These are phyloP conservation scores for Parsonsia alboflavescens DNA, from an alignment of 257 asterid genomes.

Conservation along the genomic window DNA sequence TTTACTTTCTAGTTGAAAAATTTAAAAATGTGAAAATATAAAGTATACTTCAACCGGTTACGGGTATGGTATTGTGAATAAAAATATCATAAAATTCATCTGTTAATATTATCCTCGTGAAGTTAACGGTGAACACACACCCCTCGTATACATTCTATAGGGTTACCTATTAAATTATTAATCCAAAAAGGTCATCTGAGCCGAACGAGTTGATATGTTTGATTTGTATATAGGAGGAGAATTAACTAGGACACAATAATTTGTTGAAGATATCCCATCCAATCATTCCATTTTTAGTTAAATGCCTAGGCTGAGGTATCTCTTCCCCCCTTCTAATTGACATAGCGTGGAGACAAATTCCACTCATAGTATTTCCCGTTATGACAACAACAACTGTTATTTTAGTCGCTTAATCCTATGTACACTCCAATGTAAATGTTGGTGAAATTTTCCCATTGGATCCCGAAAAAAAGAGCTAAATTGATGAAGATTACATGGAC, in stretches of 20 bases:
- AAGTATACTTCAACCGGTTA: too few species aligned
- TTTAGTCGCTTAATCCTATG: neutral
- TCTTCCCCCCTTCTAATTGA: neutral
- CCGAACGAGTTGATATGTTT: too few species aligned
- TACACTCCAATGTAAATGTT: neutral
- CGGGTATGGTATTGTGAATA: too few species aligned
- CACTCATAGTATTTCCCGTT: neutral
- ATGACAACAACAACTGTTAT: neutral
- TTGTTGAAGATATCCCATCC: neutral
- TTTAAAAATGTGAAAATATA: too few species aligned
- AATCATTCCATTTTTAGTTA: neutral
- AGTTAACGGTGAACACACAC: too few species aligned
- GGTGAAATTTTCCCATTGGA: neutral
- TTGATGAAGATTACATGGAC: neutral
- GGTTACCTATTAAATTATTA: too few species aligned
- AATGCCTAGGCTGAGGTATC: neutral
- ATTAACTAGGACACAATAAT: neutral
- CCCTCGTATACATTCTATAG: too few species aligned
- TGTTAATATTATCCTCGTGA: too few species aligned
- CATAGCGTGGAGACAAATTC: neutral
- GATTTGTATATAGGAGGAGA: neutral
- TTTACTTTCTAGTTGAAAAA: too few species aligned
- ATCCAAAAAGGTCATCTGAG: too few species aligned
- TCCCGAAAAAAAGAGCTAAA: neutral
- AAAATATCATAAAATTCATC: too few species aligned